Evolutionary conservation across 2,329 filamentous ascomycete species (phyloP).

Genomic region (Zarea fungicola): DNA sequence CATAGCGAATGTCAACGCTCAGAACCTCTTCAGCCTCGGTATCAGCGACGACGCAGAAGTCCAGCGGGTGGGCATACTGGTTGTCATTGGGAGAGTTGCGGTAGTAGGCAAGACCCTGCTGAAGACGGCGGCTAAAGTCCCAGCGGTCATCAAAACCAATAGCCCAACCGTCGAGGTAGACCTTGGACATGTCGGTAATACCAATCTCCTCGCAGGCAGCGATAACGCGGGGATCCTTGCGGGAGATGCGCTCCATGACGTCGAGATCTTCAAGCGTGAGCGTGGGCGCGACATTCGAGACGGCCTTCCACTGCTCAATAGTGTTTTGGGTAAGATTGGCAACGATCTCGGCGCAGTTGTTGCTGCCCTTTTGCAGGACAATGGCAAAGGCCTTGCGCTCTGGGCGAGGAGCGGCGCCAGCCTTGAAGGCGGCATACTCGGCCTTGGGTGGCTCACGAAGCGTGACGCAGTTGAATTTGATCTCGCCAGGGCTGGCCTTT

Average conservation of each 20-base stretch:
- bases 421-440: slow-evolving; percentile 57
- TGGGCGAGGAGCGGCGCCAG: slow-evolving; percentile 40
- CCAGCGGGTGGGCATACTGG: slow-evolving; percentile 53
- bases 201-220: slow-evolving; percentile 71
- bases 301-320: slow-evolving; percentile 41
- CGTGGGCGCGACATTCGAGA: slow-evolving; percentile 41
- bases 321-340: slow-evolving; percentile 38
- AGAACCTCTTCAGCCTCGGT: slow-evolving; percentile 46
- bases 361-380: slow-evolving; percentile 35
- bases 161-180: slow-evolving; percentile 81
- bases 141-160: slow-evolving; percentile 79
- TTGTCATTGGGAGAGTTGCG: slow-evolving; percentile 66
- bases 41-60: slow-evolving; percentile 39
- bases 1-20: slow-evolving; percentile 35
- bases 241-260: slow-evolving; percentile 62
- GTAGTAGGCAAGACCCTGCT: slow-evolving; percentile 81
- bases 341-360: slow-evolving; percentile 46
- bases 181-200: slow-evolving; percentile 76
- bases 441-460: slow-evolving; percentile 60
- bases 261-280: slow-evolving; percentile 78
- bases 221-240: slow-evolving; percentile 68
- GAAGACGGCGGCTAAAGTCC: slow-evolving; percentile 63
- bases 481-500: slow-evolving; percentile 24
- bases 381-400: slow-evolving; percentile 48
- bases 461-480: slow-evolving; percentile 58